Evolutionary conservation across 176 grass and related monocot genomes (phyloP), one percentile per base, ranked within the genome.

Genomic region (Paspalum vaginatum): DNA sequence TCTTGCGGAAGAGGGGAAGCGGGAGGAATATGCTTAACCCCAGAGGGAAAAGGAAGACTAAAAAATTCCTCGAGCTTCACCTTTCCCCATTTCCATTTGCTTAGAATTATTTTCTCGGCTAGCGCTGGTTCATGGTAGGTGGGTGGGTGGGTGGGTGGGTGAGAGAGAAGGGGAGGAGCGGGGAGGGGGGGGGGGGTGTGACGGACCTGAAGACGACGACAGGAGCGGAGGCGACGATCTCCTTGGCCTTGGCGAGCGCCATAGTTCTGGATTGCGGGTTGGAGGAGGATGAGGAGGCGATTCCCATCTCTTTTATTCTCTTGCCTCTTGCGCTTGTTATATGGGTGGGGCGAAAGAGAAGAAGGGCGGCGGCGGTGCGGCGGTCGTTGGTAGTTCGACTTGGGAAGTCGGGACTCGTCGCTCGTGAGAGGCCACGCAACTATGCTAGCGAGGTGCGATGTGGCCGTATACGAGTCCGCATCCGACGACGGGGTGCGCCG

Each of bases 161-260:
- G 4, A 9, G 45, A 13, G 61, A 20, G 22, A 14, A 44, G 7
- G 48, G 0, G 50, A 7, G 48, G 32, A 43, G 27, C 25, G 7
- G 53, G 16, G 15, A 10, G 18, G 51, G 21, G 60, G n/a, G 37
- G 18, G 52, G 9, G 55, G 0, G 55, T 4, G 41, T 42, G 45
- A 50, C 9, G 32, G 22, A 94, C 93, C 91, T 97, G 86, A 93
- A 93, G 79, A 93, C 88, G 77, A 92, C 91, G 50, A 97, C 59
- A 62, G 91, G 91, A 32, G 77, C 78, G 54, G 91, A 97, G 50
- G 94, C 86, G 26, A 70, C 88, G 86, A 91, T 91, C 39, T 97
- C 77, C 88, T 97, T 89, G 45, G 86, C 86, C 86, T 93, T 93
- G 5, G 75, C 86, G 46, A 91, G 77, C 61, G 91, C 91, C 91